These are phyloP conservation scores for Suillus placidus DNA, from an alignment of 768 basidiomycete species.

Conservation along the genomic window DNA sequence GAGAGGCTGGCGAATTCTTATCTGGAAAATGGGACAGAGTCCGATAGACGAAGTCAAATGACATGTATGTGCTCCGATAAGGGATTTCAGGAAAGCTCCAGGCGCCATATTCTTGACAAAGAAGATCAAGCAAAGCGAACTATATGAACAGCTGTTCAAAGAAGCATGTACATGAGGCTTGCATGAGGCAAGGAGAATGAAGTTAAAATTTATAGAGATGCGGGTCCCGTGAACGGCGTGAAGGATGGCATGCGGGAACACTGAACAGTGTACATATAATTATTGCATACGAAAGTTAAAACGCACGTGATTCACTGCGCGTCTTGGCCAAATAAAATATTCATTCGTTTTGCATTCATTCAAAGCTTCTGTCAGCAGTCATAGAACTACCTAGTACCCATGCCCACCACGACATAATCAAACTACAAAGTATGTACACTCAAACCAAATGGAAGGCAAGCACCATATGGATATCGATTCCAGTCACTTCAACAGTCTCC, in stretches of 20 bases:
- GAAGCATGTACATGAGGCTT: slow-evolving; percentile 3
- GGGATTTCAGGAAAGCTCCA: background rate
- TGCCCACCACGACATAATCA: background rate
- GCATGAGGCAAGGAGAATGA: background rate
- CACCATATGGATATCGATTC: background rate
- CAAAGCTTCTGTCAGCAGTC: too few relatives aligned
- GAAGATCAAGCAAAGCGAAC: background rate
- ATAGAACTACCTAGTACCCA: background rate
- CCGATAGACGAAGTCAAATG: background rate
- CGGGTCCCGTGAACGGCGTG: too few relatives aligned
- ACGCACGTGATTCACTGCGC: background rate
- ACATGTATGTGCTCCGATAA: background rate
- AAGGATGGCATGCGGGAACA: too few relatives aligned
- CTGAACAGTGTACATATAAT: too few relatives aligned
- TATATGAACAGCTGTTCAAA: slow-evolving; percentile 3
- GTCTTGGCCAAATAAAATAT: too few relatives aligned
- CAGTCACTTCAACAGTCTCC: slow-evolving; percentile 7
- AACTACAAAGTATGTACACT: background rate
- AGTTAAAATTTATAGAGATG: background rate
- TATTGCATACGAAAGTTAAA: background rate
- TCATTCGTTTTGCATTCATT: too few relatives aligned
- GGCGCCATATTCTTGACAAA: background rate
- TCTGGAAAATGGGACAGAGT: background rate
- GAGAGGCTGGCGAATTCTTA: background rate
- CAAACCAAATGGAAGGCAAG: background rate